phyloP scores from a whole-genome alignment of 805 yeast genomes.

The Tetrapisispora taiwanensis region DNA sequence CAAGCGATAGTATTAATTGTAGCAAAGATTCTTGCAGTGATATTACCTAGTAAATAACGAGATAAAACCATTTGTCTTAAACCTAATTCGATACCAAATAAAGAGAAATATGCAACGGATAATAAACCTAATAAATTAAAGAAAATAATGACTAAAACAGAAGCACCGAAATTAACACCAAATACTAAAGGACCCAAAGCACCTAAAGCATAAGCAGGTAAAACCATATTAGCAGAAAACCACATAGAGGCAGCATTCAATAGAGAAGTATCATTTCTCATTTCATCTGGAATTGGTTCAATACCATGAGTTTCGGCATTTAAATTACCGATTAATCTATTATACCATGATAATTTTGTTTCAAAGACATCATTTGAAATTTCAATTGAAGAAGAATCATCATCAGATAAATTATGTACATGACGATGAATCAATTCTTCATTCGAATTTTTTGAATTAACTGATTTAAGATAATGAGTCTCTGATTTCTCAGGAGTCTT shows the following conservation, averaged over 20 bases:
- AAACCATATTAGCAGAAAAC: slow-evolving; percentile 82
- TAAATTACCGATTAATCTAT: slow-evolving; percentile 18
- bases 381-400: not conserved
- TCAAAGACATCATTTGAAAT: slow-evolving; percentile 2
- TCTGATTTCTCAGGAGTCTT: not conserved
- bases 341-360: slow-evolving; percentile 15
- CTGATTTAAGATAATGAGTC: not conserved
- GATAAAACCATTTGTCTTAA: slow-evolving; percentile 81
- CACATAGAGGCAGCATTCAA: slow-evolving; percentile 77
- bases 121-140: slow-evolving; percentile 63
- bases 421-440: slow-evolving; percentile 3
- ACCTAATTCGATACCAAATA: slow-evolving; percentile 77
- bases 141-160: slow-evolving; percentile 56
- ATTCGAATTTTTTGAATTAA: not conserved
- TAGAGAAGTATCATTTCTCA: slow-evolving; percentile 56
- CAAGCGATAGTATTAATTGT: slow-evolving; percentile 72
- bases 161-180: slow-evolving; percentile 64
- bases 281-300: slow-evolving; percentile 70
- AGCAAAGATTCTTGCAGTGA: slow-evolving; percentile 67
- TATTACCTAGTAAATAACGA: slow-evolving; percentile 66
- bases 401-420: not conserved
- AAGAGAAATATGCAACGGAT: slow-evolving; percentile 75
- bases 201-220: slow-evolving; percentile 76
- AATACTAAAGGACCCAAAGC: slow-evolving; percentile 55
- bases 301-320: slow-evolving; percentile 64